Percentiles rank a stretch among this genome's conserved stretches.
Conservation (phyloP, 768 basidiomycete species). For the Hygrocybe coccinea region DNA sequence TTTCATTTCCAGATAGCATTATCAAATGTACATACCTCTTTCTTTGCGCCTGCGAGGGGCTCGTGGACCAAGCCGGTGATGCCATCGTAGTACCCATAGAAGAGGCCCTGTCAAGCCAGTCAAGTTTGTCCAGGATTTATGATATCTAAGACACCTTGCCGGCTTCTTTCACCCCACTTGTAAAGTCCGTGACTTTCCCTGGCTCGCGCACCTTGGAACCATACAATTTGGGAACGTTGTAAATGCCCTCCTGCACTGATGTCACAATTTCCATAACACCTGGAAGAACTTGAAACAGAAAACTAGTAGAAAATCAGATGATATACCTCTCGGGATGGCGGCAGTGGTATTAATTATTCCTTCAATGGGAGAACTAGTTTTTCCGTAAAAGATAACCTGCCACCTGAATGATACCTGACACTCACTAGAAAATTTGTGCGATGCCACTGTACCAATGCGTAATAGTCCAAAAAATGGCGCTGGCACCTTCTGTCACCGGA, state of each 20-base stretch:
- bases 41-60: slow-evolving; percentile 30
- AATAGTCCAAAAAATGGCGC: slow-evolving; percentile 47
- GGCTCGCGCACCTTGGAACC: slow-evolving; percentile 40
- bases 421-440: slow-evolving; percentile 45
- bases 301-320: not conserved
- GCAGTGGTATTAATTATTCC: slow-evolving; percentile 45
- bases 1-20: not conserved
- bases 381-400: not conserved
- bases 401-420: not conserved
- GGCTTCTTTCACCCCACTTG: slow-evolving; percentile 42
- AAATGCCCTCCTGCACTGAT: slow-evolving; percentile 43
- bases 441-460: slow-evolving; percentile 45
- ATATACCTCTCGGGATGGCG: slow-evolving; percentile 43
- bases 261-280: slow-evolving; percentile 41
- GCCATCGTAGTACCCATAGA: slow-evolving; percentile 36
- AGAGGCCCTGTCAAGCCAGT: slow-evolving; percentile 19
- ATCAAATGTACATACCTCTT: slow-evolving; percentile 19
- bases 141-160: slow-evolving; percentile 34
- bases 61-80: slow-evolving; percentile 33
- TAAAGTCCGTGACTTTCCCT: slow-evolving; percentile 41
- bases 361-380: slow-evolving; percentile 34
- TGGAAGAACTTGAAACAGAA: slow-evolving; percentile 9
- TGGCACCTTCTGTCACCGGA: slow-evolving; percentile 41
- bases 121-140: not conserved
- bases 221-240: slow-evolving; percentile 38